Percentiles rank a stretch among this genome's conserved stretches.
These are phyloP conservation scores for Singerocomus rubriflavus DNA, from an alignment of 1,284 basidiomycete genomes.

Conservation along the genomic window DNA sequence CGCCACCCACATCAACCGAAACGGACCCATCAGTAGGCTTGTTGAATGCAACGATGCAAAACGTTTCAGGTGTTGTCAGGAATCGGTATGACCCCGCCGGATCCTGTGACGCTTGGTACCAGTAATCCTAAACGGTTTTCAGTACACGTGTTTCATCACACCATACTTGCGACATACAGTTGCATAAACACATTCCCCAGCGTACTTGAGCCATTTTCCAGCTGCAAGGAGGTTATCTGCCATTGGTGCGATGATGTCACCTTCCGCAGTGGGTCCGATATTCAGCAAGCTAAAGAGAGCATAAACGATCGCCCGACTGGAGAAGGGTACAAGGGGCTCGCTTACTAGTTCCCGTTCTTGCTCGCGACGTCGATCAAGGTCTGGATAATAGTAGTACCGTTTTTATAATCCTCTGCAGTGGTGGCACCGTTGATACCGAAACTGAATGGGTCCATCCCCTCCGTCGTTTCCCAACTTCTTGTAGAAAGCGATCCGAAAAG, in stretches of 20 bases:
- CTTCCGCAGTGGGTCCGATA: conserved; percentile 53
- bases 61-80: conserved; percentile 46
- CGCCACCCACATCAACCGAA: conserved; percentile 37
- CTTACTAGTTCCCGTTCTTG: conserved; percentile 55
- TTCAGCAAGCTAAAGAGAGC: conserved; percentile 43
- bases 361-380: conserved; percentile 53
- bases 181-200: conserved; percentile 50
- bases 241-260: conserved; percentile 48
- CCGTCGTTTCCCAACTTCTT: conserved; percentile 54
- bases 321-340: not conserved
- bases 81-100: conserved; percentile 43
- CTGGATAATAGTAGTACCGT: conserved; percentile 46
- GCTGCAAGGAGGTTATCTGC: conserved; percentile 45
- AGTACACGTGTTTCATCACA: not conserved
- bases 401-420: conserved; percentile 46
- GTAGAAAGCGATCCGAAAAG: conserved; percentile 49
- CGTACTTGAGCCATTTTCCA: conserved; percentile 49
- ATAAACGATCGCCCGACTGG: not conserved
- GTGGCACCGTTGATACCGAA: conserved; percentile 46
- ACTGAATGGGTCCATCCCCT: conserved; percentile 49
- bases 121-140: conserved; percentile 36
- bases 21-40: conserved; percentile 36
- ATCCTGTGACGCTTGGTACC: conserved; percentile 42
- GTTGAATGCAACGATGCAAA: conserved; percentile 50
- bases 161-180: conserved; percentile 36